Evolutionary conservation across 2,329 filamentous ascomycete genomes (phyloP), one percentile per base, ranked within the genome.

Genomic region (Cytospora piceicola): DNA sequence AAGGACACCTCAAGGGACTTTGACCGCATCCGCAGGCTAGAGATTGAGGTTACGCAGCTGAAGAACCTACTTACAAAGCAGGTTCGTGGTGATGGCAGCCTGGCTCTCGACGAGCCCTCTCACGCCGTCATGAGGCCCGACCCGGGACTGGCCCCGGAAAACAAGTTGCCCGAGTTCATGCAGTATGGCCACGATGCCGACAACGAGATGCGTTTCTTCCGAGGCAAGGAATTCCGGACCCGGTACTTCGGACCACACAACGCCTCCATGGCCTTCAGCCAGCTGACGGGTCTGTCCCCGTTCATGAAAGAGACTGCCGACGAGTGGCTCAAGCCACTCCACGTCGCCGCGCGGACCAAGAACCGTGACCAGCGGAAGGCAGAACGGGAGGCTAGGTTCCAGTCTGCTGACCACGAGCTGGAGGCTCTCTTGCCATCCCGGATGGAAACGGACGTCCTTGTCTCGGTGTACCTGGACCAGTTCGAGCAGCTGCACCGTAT

Each of bases 251-350:
- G 85, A 2, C 85, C 85, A 3, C 83, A 87, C 73, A 88, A 86
- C 69, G 83, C 84, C 54, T 87, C 82, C 75, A 83, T 86, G 75
- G 85, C 85, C 14, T 85, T 88, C 71, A 81, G 83, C 51, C 60
- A 77, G 77, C 77, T 85, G 70, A 82, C 83, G 2, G 85, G 85
- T 2, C 78, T 88, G 55, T 84, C 81, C 55, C 82, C 84, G 17
- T 88, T 88, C 66, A 88, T 88, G 85, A 83, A 82, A 69, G 85
- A 88, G 75, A 87, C 85, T 0, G 84, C 85, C 12, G 83, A 87
- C 61, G 84, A 87, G 72, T 87, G 85, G 84, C 79, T 88, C 63
- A 80, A 82, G 60, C 85, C 85, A 9, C 81, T 87, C 54, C 84
- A 85, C 46, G 79, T 86, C 30, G 82, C 85, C 68, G 77, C 81